Base-by-base conservation (phyloP, 2,329 filamentous ascomycete species). In the Cercospora sojina region DNA sequence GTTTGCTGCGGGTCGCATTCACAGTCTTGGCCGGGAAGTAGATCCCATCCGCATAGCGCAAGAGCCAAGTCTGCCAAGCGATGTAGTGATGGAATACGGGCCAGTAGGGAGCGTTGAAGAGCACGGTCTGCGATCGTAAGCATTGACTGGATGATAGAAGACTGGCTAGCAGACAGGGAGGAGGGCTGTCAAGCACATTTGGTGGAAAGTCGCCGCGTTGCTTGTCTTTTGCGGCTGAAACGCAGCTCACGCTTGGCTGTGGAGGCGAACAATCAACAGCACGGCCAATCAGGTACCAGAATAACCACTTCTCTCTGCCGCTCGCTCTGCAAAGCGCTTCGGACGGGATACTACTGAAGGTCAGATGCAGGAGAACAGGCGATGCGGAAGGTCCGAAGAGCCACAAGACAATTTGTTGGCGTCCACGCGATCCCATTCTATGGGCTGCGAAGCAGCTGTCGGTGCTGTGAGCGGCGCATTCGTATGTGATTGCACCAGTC, bases 41-140 rank as follows among this genome's bases (percentile, higher is more conserved):
- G 41, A 66, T 66, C 64, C 43, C 58, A 53, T 58, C 59, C 56
- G 25, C 53, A 63, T 66, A 55, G 55, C 55, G 64, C 43, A 66
- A 55, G 43, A 59, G 59, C 27, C 41, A 63, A 66, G 57, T 60
- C 43, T 43, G 58, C 58, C 58, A 60, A 60, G 58, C 31, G 58
- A 56, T 56, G 16, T 35, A 27, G 16, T 20, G 27, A 32, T 31
- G 8, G 38, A 6, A 13, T 1, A 12, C 6, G 23, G 35, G 35
- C 58, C 38, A 60, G 35, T 60, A 43, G 58, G 58, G 38, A 47
- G 13, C n/a, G n/a, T 18, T 12, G 16, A 49, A 23, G 35, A 43
- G 58, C 12, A 49, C 20, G 18, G 13, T 47, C 32, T 47, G 31
- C 58, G 35, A 43, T 43, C 38, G 58, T 23, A 60, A 29, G 35